Conservation (phyloP, 352 stramenopile genomes). For the Achlya hypogyna region DNA sequence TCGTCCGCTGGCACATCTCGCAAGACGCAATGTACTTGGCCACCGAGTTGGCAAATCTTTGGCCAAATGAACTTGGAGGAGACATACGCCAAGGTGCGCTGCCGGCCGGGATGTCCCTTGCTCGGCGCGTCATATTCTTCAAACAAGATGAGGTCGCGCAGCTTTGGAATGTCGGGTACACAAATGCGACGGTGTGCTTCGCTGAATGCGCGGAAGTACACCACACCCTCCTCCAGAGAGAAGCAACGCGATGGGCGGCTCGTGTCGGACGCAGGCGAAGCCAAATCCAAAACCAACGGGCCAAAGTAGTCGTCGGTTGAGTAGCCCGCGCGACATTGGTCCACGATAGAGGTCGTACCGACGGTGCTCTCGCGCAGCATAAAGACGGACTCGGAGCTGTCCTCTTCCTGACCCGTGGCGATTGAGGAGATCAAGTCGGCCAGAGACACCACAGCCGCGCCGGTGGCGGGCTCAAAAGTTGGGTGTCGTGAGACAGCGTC, state of each 20-base stretch:
- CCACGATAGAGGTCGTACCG: not conserved
- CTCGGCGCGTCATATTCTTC: not conserved
- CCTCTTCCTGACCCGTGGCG: not conserved
- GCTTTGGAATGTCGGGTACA: not conserved
- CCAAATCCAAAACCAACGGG: not conserved
- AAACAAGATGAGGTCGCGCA: not conserved
- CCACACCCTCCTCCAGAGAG: not conserved
- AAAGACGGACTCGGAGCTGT: not conserved
- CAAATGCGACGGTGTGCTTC: not conserved
- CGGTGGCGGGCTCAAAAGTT: not conserved
- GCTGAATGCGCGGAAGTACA: not conserved
- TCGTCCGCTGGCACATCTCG: conserved; percentile 26
- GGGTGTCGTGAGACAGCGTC: not conserved
- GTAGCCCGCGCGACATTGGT: not conserved
- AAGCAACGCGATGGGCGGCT: not conserved
- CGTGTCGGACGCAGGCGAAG: not conserved
- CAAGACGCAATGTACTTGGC: conserved; percentile 25
- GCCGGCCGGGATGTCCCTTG: not conserved
- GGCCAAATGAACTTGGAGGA: not conserved
- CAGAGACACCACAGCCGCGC: not conserved
- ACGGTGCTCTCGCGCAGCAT: not conserved
- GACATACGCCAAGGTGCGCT: not conserved
- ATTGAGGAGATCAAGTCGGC: not conserved
- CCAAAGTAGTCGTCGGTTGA: not conserved
- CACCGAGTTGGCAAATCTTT: not conserved